Evolutionary conservation across 495 filamentous ascomycete species (phyloP).

Genomic region (Penicillium flavigenum): DNA sequence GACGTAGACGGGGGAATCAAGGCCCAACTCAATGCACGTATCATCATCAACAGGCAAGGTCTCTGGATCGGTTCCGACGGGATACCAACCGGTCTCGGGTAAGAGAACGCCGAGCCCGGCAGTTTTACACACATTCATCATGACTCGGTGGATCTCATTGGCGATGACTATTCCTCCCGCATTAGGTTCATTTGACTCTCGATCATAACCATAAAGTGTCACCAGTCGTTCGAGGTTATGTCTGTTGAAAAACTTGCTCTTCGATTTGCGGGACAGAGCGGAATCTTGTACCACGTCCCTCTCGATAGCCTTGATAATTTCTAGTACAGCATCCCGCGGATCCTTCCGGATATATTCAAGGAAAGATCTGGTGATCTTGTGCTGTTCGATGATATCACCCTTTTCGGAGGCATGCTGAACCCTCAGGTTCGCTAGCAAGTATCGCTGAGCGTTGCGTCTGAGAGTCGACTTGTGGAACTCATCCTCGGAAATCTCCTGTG

Average conservation of each 20-base stretch:
- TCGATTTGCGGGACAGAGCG: slow-evolving; percentile 64
- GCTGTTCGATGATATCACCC: slow-evolving; percentile 70
- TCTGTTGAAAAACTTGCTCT: slow-evolving; percentile 68
- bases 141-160: slow-evolving; percentile 64
- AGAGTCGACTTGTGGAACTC: slow-evolving; percentile 63
- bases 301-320: slow-evolving; percentile 65
- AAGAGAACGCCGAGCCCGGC: slow-evolving; percentile 67
- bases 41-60: slow-evolving; percentile 40
- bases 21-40: slow-evolving; percentile 61
- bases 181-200: slow-evolving; percentile 39
- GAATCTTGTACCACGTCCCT: slow-evolving; percentile 67
- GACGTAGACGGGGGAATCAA: slow-evolving; percentile 66
- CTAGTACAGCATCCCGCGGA: slow-evolving; percentile 63
- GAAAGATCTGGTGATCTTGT: slow-evolving; percentile 65
- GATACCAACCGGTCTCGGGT: slow-evolving; percentile 69
- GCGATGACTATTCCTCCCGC: slow-evolving; percentile 47
- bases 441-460: slow-evolving; percentile 71
- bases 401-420: slow-evolving; percentile 69
- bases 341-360: slow-evolving; percentile 72
- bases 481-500: slow-evolving; percentile 51
- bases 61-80: slow-evolving; percentile 62
- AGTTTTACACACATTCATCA: slow-evolving; percentile 70
- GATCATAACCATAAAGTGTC: slow-evolving; percentile 65
- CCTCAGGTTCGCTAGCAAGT: slow-evolving; percentile 70
- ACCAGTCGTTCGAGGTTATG: slow-evolving; percentile 69